Percentiles rank a stretch among this genome's conserved stretches.
phyloP scores from a whole-genome alignment of 306 rosid species.

The Begonia fuchsioides region DNA sequence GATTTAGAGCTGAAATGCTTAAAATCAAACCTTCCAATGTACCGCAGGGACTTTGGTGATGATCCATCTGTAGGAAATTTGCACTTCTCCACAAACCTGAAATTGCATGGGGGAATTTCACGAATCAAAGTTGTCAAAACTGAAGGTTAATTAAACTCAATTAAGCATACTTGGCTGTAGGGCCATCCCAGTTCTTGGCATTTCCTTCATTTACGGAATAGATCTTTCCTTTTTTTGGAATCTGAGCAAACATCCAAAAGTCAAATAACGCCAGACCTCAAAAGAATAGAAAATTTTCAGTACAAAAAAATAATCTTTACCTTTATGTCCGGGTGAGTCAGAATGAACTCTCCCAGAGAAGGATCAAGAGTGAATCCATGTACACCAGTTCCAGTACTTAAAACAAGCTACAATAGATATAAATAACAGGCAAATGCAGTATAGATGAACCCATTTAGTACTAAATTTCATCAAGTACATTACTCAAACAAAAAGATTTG shows the following conservation, averaged over 20 bases:
- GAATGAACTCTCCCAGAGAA: slow-evolving; percentile 91
- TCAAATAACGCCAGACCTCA: slow-evolving; percentile 3
- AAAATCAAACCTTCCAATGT: slow-evolving; percentile 70
- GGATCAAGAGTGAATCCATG: slow-evolving; percentile 95
- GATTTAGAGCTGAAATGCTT: background rate
- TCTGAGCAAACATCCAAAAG: slow-evolving; percentile 28
- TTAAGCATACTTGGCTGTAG: slow-evolving; percentile 54
- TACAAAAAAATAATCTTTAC: slow-evolving; percentile 15
- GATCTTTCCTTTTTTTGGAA: slow-evolving; percentile 81
- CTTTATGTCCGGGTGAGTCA: slow-evolving; percentile 90
- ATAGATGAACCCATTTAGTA: background rate
- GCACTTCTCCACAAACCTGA: slow-evolving; percentile 75
- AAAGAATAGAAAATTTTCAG: background rate
- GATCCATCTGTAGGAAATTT: slow-evolving; percentile 85
- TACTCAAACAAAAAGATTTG: slow-evolving; percentile 10
- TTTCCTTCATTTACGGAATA: slow-evolving; percentile 98
- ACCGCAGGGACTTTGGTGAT: slow-evolving; percentile 82
- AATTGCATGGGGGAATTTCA: slow-evolving; percentile 6
- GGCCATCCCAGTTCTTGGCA: slow-evolving; percentile 92
- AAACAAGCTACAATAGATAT: slow-evolving; percentile 47
- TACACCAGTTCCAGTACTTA: slow-evolving; percentile 71
- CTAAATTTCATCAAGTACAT: slow-evolving; percentile 1
- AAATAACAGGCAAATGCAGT: slow-evolving; percentile 4
- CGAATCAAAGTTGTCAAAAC: slow-evolving; percentile 3
- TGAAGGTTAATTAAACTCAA: slow-evolving; percentile 3